Evolutionary conservation across 2,329 filamentous ascomycete species (phyloP).

Genomic region (Dichotomopilus funicola): DNA sequence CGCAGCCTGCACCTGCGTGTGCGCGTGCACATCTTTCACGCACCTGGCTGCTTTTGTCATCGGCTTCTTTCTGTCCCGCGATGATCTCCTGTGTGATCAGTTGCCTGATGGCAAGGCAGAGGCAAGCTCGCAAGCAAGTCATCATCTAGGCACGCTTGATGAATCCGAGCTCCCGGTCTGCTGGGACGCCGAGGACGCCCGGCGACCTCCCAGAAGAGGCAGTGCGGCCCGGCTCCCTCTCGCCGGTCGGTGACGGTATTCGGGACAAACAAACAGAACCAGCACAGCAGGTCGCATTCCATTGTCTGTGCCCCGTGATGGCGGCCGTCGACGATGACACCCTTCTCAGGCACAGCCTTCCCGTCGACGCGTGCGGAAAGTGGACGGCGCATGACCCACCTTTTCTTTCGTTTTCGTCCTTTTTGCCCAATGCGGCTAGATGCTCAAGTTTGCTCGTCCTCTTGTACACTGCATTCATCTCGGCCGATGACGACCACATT

Average conservation of each 20-base stretch:
- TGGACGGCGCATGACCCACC: not conserved
- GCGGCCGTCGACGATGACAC: not conserved
- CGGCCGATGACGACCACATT: not conserved
- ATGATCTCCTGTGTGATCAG: too few species aligned
- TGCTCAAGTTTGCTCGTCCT: not conserved
- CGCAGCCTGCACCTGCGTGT: too few species aligned
- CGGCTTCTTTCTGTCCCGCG: too few species aligned
- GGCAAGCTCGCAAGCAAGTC: too few species aligned
- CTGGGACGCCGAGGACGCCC: not conserved
- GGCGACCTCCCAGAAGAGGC: not conserved
- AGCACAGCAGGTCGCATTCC: not conserved
- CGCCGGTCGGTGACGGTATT: too few species aligned
- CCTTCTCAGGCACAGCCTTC: not conserved
- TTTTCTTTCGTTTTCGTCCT: not conserved
- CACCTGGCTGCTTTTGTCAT: not conserved
- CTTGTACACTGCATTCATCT: not conserved
- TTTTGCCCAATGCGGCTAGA: not conserved
- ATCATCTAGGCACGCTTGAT: too few species aligned
- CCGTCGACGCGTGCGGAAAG: not conserved
- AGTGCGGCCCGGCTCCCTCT: not conserved
- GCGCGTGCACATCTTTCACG: too few species aligned
- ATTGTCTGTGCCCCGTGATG: conserved; percentile 1
- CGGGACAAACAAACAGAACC: too few species aligned
- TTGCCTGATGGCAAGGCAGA: too few species aligned
- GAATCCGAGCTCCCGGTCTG: not conserved